These are phyloP conservation scores for Globisporangium takayamanum DNA, from an alignment of 352 stramenopile genomes.

Conservation along the genomic window DNA sequence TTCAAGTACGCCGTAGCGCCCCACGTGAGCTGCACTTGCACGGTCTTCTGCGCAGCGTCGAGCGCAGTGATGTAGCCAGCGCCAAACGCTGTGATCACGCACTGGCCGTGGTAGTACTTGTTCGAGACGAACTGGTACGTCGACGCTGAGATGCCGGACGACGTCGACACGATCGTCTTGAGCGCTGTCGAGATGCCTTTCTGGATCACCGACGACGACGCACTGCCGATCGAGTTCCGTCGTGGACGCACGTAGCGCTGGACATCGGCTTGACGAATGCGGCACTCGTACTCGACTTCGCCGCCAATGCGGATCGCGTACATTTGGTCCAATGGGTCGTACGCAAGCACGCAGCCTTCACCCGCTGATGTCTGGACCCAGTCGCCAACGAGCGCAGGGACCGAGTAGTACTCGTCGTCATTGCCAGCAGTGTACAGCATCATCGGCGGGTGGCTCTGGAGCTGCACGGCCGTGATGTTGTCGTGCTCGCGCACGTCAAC, in stretches of 20 bases:
- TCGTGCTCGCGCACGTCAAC: constrained; percentile 40
- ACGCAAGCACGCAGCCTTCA: constrained; percentile 46
- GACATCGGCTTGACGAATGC: constrained; percentile 34
- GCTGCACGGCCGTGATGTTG: constrained; percentile 38
- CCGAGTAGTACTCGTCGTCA: constrained; percentile 39
- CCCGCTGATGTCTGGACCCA: constrained; percentile 51
- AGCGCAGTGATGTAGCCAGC: constrained; percentile 50
- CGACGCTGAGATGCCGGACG: constrained; percentile 33
- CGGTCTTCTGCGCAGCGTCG: constrained; percentile 37
- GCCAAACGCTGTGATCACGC: constrained; percentile 65
- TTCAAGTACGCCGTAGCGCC: constrained; percentile 52
- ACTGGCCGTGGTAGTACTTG: constrained; percentile 68
- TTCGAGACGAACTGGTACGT: constrained; percentile 57
- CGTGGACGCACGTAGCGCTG: constrained; percentile 28
- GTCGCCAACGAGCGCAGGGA: constrained; percentile 54
- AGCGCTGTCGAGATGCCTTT: constrained; percentile 40
- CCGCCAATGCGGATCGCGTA: constrained; percentile 44
- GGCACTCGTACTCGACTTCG: constrained; percentile 31
- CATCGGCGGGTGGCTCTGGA: constrained; percentile 34
- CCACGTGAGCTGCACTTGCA: constrained; percentile 60
- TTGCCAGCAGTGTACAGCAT: constrained; percentile 26
- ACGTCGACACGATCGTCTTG: constrained; percentile 58
- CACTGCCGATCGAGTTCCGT: constrained; percentile 21
- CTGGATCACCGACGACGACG: constrained; percentile 31
- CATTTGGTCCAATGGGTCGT: constrained; percentile 37